A percentile compares a stretch with the other conserved stretches of the same genome.
Conservation (phyloP, 2,329 filamentous ascomycete species). For the Helicocarpus griseus region DNA sequence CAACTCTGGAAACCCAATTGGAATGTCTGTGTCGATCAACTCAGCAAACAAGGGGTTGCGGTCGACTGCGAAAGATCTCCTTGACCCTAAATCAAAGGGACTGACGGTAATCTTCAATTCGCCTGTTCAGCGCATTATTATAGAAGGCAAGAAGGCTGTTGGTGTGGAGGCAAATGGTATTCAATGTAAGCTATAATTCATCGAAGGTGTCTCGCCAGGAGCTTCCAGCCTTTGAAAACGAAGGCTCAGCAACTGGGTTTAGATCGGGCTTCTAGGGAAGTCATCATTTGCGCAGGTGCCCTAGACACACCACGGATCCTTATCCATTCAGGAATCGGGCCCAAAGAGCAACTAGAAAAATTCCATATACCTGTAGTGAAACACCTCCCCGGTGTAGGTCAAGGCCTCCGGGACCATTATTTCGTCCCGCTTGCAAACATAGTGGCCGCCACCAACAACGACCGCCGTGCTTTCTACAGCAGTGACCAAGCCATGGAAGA, state of each 20-base stretch:
- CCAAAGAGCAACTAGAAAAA: slow-evolving; percentile 29
- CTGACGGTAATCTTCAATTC: slow-evolving; percentile 43
- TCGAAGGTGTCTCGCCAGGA: not conserved
- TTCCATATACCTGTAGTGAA: slow-evolving; percentile 34
- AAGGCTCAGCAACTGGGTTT: not conserved
- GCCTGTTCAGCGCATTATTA: slow-evolving; percentile 39
- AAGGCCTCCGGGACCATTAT: slow-evolving; percentile 38
- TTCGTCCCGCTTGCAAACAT: slow-evolving; percentile 25
- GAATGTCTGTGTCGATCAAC: slow-evolving; percentile 43
- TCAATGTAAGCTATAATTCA: slow-evolving; percentile 26
- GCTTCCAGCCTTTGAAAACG: not conserved
- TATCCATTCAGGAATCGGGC: slow-evolving; percentile 42
- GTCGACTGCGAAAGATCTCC: slow-evolving; percentile 43
- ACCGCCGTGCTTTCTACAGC: slow-evolving; percentile 39
- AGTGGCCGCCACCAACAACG: slow-evolving; percentile 33
- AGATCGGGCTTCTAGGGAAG: slow-evolving; percentile 28
- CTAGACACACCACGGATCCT: slow-evolving; percentile 34
- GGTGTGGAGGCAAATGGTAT: slow-evolving; percentile 37
- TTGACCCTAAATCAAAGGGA: slow-evolving; percentile 39
- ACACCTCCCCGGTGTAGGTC: slow-evolving; percentile 34
- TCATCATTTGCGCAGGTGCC: slow-evolving; percentile 32
- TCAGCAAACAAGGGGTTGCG: slow-evolving; percentile 41
- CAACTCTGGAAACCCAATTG: slow-evolving; percentile 50
- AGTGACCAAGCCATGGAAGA: slow-evolving; percentile 33
- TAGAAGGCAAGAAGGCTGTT: slow-evolving; percentile 37